These are phyloP conservation scores for Phlyctochytrium planicorne DNA, from an alignment of 192 early-diverging fungal genomes.

Conservation along the genomic window DNA sequence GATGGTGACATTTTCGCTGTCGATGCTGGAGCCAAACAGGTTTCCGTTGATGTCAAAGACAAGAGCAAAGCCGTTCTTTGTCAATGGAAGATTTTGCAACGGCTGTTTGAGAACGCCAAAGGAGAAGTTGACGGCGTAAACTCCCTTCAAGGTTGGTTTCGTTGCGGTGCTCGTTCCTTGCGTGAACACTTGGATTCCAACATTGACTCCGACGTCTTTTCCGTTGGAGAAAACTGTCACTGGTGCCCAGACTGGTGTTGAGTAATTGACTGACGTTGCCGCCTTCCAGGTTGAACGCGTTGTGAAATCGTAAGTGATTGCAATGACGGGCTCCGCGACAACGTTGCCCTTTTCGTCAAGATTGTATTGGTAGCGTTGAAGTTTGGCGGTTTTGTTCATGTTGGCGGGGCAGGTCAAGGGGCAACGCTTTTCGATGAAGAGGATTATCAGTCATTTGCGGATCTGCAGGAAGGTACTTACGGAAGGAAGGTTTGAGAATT, in stretches of 20 bases:
- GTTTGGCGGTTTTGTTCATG: background rate
- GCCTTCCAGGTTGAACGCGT: background rate
- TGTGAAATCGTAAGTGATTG: background rate
- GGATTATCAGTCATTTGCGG: background rate
- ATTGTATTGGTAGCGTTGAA: background rate
- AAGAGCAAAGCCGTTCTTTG: conserved; percentile 7
- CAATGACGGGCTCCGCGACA: background rate
- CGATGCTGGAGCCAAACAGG: conserved; percentile 9
- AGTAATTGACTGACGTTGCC: background rate
- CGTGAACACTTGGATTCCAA: background rate
- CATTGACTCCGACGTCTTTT: background rate
- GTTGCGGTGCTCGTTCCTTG: background rate
- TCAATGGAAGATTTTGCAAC: conserved; percentile 5
- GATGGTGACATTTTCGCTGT: background rate
- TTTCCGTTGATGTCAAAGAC: conserved; percentile 4
- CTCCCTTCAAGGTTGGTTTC: background rate
- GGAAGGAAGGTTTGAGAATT: background rate
- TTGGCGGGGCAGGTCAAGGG: background rate
- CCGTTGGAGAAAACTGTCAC: background rate
- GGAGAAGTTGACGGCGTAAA: background rate
- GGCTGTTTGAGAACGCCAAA: background rate
- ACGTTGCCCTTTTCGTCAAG: background rate
- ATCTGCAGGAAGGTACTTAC: background rate
- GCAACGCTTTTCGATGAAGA: background rate
- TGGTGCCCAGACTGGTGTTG: background rate